phyloP scores from a whole-genome alignment of 78 protist species.

The Tieghemostelium lacteum region DNA sequence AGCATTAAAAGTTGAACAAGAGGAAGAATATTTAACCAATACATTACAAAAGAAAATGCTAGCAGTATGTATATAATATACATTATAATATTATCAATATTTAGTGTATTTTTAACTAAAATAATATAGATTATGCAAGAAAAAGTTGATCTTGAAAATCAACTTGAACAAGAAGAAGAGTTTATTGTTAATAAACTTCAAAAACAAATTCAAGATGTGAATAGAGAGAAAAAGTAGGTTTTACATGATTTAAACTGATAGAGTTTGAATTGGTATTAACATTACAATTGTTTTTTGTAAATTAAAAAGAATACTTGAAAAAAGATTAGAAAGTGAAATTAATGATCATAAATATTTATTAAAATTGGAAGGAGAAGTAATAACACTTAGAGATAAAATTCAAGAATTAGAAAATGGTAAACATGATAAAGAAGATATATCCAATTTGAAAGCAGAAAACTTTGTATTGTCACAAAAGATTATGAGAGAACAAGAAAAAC shows the following conservation, averaged over 20 bases:
- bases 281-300: too few relatives aligned
- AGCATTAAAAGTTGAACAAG: slow-evolving; percentile 84
- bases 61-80: slow-evolving; percentile 3
- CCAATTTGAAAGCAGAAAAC: slow-evolving; percentile 51
- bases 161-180: slow-evolving; percentile 90
- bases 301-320: slow-evolving; percentile 34
- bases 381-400: slow-evolving; percentile 40
- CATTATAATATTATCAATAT: not conserved
- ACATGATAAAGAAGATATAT: slow-evolving; percentile 38
- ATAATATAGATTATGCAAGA: slow-evolving; percentile 82
- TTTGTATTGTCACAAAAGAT: slow-evolving; percentile 66
- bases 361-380: slow-evolving; percentile 60
- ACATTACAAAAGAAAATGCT: slow-evolving; percentile 81
- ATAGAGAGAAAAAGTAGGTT: slow-evolving; percentile 63
- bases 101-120: not conserved
- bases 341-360: slow-evolving; percentile 58
- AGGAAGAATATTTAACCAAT: slow-evolving; percentile 86
- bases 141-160: slow-evolving; percentile 86
- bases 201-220: slow-evolving; percentile 72
- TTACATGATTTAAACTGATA: too few relatives aligned
- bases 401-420: slow-evolving; percentile 51
- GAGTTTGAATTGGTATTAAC: not conserved
- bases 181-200: slow-evolving; percentile 87
- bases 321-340: slow-evolving; percentile 68
- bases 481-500: slow-evolving; percentile 56